Evolutionary conservation across 345 rosid genomes (phyloP).

Genomic region (Citrus reticulata): DNA sequence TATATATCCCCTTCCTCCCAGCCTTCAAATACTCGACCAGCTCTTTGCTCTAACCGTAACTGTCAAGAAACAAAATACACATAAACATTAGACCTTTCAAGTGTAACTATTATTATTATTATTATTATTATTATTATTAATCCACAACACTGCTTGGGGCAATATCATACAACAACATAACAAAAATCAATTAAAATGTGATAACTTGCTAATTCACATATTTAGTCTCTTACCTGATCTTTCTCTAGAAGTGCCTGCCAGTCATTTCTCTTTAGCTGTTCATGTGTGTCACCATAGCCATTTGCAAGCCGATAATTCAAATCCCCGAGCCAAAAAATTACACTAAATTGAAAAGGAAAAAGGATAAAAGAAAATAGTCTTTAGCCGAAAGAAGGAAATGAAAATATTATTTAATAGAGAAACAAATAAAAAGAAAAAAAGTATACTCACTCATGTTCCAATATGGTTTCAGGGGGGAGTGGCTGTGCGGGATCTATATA

Average conservation of each 20-base stretch:
- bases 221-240: constrained; percentile 58
- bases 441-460: constrained; percentile 75
- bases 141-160: neutral
- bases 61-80: constrained; percentile 20
- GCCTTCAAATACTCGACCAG: constrained; percentile 75
- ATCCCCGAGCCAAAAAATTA: constrained; percentile 95
- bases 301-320: constrained; percentile 85
- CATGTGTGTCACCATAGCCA: constrained; percentile 36
- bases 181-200: neutral
- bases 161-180: neutral
- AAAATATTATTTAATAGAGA: neutral
- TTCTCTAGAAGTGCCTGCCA: constrained; percentile 85
- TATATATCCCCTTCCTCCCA: constrained; percentile 88
- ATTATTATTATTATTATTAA: too few species aligned
- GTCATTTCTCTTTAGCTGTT: constrained; percentile 49
- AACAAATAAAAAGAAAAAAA: neutral
- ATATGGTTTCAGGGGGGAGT: constrained; percentile 47
- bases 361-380: neutral
- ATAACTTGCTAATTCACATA: neutral
- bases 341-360: constrained; percentile 33
- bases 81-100: neutral
- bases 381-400: neutral
- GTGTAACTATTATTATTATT: neutral
- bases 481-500: constrained; percentile 25
- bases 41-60: constrained; percentile 68